phyloP scores from a whole-genome alignment of 768 basidiomycete genomes.

The Cubamyces lactineus region DNA sequence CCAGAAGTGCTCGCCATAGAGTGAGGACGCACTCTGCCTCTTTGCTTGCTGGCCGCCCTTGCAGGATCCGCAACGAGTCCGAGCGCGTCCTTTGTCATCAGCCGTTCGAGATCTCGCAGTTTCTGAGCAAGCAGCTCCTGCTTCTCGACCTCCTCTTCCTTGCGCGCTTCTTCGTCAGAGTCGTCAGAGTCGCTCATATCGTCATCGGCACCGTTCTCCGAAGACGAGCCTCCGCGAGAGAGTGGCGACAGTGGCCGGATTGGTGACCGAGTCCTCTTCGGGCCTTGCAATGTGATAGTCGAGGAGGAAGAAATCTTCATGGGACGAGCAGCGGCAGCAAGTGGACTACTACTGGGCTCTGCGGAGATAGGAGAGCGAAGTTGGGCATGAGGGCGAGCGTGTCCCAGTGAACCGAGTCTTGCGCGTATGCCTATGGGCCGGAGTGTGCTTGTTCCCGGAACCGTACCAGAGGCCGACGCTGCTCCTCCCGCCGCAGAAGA shows the following conservation, averaged over 20 bases:
- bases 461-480: constrained; percentile 10
- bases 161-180: constrained; percentile 53
- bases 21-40: constrained; percentile 24
- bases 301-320: constrained; percentile 71
- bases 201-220: constrained; percentile 1
- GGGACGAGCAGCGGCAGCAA: background rate
- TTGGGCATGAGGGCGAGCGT: constrained; percentile 47
- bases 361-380: constrained; percentile 7
- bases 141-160: constrained; percentile 75
- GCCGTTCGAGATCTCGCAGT: constrained; percentile 64
- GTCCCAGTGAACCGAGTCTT: constrained; percentile 68
- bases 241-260: constrained; percentile 52
- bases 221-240: constrained; percentile 27
- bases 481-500: background rate
- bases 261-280: constrained; percentile 40
- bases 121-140: constrained; percentile 69
- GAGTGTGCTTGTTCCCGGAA: constrained; percentile 28
- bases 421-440: constrained; percentile 69
- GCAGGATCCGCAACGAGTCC: constrained; percentile 58
- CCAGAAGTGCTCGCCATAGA: constrained; percentile 12
- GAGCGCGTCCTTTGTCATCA: constrained; percentile 74
- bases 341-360: constrained; percentile 8
- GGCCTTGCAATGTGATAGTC: constrained; percentile 66
- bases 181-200: constrained; percentile 48
- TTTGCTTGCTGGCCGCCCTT: constrained; percentile 14